Base-by-base conservation (phyloP, 2,329 filamentous ascomycete species). In the Penicillium polonicum region DNA sequence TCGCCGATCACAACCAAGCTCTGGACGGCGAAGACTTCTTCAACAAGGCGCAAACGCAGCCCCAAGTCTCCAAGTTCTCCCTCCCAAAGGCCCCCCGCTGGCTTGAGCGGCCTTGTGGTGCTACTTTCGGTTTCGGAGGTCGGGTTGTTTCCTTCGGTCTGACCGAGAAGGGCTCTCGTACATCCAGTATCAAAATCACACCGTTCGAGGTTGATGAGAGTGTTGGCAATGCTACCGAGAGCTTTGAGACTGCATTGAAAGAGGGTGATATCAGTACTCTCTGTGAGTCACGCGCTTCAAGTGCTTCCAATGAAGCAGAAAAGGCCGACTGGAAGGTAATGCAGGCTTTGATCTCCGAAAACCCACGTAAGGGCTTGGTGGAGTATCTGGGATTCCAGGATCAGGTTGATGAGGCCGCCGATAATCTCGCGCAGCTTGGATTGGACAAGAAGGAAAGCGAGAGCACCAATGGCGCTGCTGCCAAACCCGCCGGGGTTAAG, bases 261-360 rank as follows among this genome's bases (percentile, higher is more conserved):
- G 83, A 85, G 55, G 92, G 92, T 25, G 86, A 97, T 70, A 78
- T 99, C 19, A 82, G 83, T 5, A 81, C 82, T 42, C 90, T 99
- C 60, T 97, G 92, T 71, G 87, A 92, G 69, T 83, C 87, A 23
- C 90, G 93, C 70, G 87, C 92, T 60, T 80, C 87, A 27, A 80
- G 86, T 60, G 88, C 92, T 19, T 87, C 86, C 69, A 90, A 86
- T 0, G 92, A 97, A 1, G 91, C 96, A 64, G 94, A 97, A 73
- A 97, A 92, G 80, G 89, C 90, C 4, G 93, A 97, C 74, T 99
- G 94, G 94, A 89, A 89, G 64, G 91, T 97, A 38, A 91, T 99
- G 73, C 88, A 94, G 74, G 94, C 92, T 2, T 77, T 99, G 60
- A 88, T 93, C 48, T 88, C 90, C 4, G 87, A 89, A 31, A 92